Base-by-base conservation (phyloP, 805 yeast genomes). In the Sugiyamaella smithiae region DNA sequence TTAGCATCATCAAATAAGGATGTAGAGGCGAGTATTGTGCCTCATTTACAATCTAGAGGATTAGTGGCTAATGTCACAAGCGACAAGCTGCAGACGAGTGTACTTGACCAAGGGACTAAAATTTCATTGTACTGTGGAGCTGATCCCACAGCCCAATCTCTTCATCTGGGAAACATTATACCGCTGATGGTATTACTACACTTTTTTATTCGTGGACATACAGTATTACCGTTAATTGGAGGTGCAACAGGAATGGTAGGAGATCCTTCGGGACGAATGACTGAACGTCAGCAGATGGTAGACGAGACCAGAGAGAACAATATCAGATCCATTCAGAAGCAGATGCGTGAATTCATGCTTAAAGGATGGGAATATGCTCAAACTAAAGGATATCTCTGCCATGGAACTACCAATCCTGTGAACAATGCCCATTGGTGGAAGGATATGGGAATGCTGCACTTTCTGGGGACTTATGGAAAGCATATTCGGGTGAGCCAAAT, bases 211-310 rank as follows among this genome's bases (percentile, higher is more conserved):
- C 71, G 93, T 28, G 99, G 99, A 1, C 96, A 89, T 63, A 77
- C 78, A 52, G 80, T 88, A n/a, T 80, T 83, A 5, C 88, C 91
- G 0, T 66, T 91, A 5, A 89, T 93, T 5, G 72, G 71, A 4
- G 72, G 71, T 1, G 99, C 98, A 4, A 93, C 99, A 0, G 98
- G 97, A 6, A 77, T 78, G 9, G 96, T 93, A 1, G 99, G 99
- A 5, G 99, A 93, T 65, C 99, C 99, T 5, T 87, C 96, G 46
- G 99, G 98, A 0, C 74, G 97, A 57, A 70, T 76, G 0, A 79
- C 90, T 0, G 97, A 89, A 61, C 74, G 99, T 49, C 65, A 68
- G 8, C 70, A 67, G 12, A 75, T 90, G 72, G 80, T 71, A n/a
- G 71, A 70, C 3, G 62, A 68, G 1, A 74, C 70, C 5, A 70